Percentiles rank a stretch among this genome's conserved stretches.
These are phyloP conservation scores for Komagataella phaffii DNA, from an alignment of 805 yeast species.

Conservation along the genomic window DNA sequence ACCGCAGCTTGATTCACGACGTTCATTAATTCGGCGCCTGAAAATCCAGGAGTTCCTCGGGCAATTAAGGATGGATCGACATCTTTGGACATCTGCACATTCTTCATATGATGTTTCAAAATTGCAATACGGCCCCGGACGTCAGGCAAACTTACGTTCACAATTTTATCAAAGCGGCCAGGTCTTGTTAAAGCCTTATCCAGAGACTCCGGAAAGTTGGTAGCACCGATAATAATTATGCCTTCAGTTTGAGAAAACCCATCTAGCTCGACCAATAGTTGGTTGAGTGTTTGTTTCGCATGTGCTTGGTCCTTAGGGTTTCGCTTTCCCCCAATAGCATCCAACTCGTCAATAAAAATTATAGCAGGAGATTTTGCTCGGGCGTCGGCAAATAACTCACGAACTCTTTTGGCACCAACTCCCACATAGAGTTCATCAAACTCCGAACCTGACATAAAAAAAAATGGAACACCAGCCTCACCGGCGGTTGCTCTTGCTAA, in stretches of 20 bases:
- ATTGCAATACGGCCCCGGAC: slow-evolving; percentile 95
- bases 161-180: slow-evolving; percentile 94
- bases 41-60: slow-evolving; percentile 93
- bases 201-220: slow-evolving; percentile 93
- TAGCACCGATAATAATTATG: slow-evolving; percentile 93
- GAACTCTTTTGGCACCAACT: slow-evolving; percentile 95
- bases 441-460: slow-evolving; percentile 97
- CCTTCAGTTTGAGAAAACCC: slow-evolving; percentile 91
- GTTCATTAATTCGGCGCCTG: slow-evolving; percentile 97
- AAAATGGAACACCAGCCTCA: slow-evolving; percentile 97
- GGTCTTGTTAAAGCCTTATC: slow-evolving; percentile 98
- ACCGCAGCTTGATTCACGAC: slow-evolving; percentile 97
- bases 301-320: slow-evolving; percentile 97
- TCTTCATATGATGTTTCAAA: slow-evolving; percentile 79
- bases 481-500: slow-evolving; percentile 98
- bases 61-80: slow-evolving; percentile 89
- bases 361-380: slow-evolving; percentile 94
- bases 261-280: slow-evolving; percentile 88
- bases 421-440: slow-evolving; percentile 98
- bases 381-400: slow-evolving; percentile 89
- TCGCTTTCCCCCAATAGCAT: slow-evolving; percentile 97
- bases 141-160: slow-evolving; percentile 91
- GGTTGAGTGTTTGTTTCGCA: slow-evolving; percentile 94
- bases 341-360: slow-evolving; percentile 93
- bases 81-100: slow-evolving; percentile 71